Percentiles rank a stretch among this genome's conserved stretches.
These are phyloP conservation scores for Corylus avellana DNA, from an alignment of 306 rosid genomes.

Conservation along the genomic window DNA sequence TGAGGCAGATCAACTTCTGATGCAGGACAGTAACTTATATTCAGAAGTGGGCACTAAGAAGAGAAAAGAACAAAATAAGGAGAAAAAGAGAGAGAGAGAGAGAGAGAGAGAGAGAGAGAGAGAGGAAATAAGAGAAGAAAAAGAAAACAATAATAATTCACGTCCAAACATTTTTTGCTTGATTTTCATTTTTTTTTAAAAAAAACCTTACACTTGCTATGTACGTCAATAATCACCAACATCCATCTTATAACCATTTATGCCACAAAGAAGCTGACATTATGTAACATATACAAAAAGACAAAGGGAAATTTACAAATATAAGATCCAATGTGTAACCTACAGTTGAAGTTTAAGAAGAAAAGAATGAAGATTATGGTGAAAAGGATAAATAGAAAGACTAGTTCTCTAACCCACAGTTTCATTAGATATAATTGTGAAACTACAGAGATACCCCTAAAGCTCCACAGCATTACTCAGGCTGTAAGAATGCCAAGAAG, in stretches of 20 bases:
- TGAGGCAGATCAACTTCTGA: conserved; percentile 54
- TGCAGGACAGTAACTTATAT: conserved; percentile 57
- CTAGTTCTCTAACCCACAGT: neutral
- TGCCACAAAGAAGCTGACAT: neutral
- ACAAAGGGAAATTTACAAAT: neutral
- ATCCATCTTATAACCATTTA: neutral
- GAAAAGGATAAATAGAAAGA: neutral
- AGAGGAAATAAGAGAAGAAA: neutral
- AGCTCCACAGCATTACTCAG: neutral
- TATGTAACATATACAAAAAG: neutral
- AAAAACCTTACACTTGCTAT: neutral
- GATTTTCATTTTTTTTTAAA: neutral
- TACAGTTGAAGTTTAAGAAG: conserved; percentile 4
- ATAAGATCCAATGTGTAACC: too few relatives aligned
- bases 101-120: neutral
- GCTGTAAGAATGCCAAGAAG: neutral
- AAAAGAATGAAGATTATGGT: neutral
- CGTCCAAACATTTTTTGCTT: neutral
- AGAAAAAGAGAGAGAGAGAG: neutral
- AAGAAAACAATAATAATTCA: neutral
- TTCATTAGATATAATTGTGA: neutral
- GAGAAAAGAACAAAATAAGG: conserved; percentile 6
- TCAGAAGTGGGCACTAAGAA: conserved; percentile 56
- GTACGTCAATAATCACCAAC: neutral
- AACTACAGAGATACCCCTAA: neutral